These are phyloP conservation scores for Helicosporidium sp. DNA, from an alignment of 139 green algal species.

Conservation along the genomic window DNA sequence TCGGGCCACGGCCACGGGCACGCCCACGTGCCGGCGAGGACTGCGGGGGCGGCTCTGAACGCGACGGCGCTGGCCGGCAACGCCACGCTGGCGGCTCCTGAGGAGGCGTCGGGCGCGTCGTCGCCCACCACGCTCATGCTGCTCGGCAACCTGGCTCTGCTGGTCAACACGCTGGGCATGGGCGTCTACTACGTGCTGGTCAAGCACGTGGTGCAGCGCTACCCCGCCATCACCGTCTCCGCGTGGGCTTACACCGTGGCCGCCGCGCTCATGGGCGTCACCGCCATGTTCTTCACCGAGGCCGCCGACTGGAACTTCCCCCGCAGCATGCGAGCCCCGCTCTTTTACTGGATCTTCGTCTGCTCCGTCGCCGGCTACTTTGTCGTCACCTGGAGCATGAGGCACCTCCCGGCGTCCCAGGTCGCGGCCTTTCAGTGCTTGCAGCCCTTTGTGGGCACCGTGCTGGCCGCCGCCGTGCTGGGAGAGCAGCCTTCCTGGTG, in stretches of 20 bases:
- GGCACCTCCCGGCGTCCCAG: constrained; percentile 34
- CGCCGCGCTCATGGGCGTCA: constrained; percentile 17
- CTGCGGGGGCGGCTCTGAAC: not conserved
- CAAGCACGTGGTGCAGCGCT: constrained; percentile 21
- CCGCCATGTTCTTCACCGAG: constrained; percentile 9
- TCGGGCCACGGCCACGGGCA: not conserved
- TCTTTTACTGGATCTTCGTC: constrained; percentile 43
- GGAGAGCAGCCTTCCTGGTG: constrained; percentile 26
- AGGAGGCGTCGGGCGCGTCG: not conserved
- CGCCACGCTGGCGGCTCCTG: not conserved
- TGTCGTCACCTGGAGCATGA: constrained; percentile 35
- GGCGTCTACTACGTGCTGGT: constrained; percentile 25
- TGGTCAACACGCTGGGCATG: constrained; percentile 38
- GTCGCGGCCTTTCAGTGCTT: constrained; percentile 47
- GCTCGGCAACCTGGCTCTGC: constrained; percentile 31
- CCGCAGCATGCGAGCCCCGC: constrained; percentile 12
- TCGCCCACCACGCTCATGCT: no score
- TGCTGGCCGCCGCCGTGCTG: constrained; percentile 34
- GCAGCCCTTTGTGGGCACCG: constrained; percentile 42
- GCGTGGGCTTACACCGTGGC: constrained; percentile 42
- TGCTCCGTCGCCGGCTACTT: constrained; percentile 42
- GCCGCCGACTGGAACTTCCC: constrained; percentile 19
- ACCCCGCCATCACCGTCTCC: constrained; percentile 28
- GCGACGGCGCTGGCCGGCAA: not conserved
- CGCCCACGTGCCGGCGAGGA: not conserved